Evolutionary conservation across 179 eudicot species (phyloP).

Genomic region (Beta macrorhiza): DNA sequence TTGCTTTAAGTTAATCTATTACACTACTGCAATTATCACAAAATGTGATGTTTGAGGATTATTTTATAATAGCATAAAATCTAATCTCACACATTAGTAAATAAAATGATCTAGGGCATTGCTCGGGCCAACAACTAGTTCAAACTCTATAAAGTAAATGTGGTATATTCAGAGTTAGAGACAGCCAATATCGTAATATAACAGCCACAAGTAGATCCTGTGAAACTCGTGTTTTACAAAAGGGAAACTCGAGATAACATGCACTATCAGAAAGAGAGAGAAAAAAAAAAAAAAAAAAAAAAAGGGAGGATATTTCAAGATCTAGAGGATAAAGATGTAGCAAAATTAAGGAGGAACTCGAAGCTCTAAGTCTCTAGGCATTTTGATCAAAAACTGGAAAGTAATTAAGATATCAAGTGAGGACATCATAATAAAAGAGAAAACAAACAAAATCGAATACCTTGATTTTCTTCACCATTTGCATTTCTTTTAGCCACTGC

Average conservation of each 20-base stretch:
- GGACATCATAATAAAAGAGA: not conserved
- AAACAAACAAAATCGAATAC: slow-evolving; percentile 29
- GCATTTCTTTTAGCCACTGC: slow-evolving; percentile 25
- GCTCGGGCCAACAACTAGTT: too few species aligned
- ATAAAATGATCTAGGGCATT: too few species aligned
- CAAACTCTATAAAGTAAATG: not conserved
- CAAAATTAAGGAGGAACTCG: not conserved
- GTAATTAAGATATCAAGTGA: not conserved
- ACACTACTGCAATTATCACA: too few species aligned
- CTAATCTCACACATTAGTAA: too few species aligned
- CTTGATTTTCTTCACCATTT: slow-evolving; percentile 33
- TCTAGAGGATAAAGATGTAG: not conserved
- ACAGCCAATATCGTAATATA: not conserved
- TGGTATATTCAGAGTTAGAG: not conserved
- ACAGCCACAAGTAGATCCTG: not conserved
- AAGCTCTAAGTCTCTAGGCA: not conserved
- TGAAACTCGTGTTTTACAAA: not conserved
- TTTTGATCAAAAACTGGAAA: not conserved
- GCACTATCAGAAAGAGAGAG: not conserved
- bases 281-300: not conserved
- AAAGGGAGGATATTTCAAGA: not conserved
- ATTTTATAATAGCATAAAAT: too few species aligned
- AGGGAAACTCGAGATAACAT: slow-evolving; percentile 1
- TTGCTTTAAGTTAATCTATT: too few species aligned
- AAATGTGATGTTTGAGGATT: too few species aligned